phyloP scores from a whole-genome alignment of 257 asterid genomes.

The Echium plantagineum region DNA sequence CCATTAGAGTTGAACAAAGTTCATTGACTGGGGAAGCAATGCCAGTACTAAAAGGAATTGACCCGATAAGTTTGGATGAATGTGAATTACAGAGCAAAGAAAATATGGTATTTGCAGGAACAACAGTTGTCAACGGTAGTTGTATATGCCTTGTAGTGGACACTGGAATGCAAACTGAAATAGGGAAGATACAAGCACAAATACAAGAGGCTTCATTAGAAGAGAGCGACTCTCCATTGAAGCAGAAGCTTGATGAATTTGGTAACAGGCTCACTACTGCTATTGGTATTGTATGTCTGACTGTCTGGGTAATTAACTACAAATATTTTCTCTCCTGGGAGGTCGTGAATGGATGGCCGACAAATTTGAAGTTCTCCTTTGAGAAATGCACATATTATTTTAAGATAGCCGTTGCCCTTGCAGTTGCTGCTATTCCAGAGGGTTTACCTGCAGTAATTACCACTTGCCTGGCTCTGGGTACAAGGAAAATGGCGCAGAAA shows the following conservation, averaged over 20 bases:
- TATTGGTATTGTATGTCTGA: constrained; percentile 46
- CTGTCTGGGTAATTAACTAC: constrained; percentile 54
- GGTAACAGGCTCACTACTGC: constrained; percentile 51
- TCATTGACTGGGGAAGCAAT: constrained; percentile 58
- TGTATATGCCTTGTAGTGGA: constrained; percentile 40
- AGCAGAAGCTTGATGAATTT: constrained; percentile 61
- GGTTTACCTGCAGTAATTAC: constrained; percentile 74
- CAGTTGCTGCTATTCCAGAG: constrained; percentile 80
- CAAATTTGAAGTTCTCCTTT: constrained; percentile 43
- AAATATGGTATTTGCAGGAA: constrained; percentile 68
- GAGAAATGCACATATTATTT: constrained; percentile 64
- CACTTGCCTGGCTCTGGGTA: constrained; percentile 60
- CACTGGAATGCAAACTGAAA: constrained; percentile 58
- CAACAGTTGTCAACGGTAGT: constrained; percentile 54
- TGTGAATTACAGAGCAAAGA: constrained; percentile 59
- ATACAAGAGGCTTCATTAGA: constrained; percentile 60
- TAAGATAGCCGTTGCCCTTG: constrained; percentile 62
- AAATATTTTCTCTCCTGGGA: constrained; percentile 57
- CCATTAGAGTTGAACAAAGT: constrained; percentile 59
- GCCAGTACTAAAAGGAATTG: constrained; percentile 42
- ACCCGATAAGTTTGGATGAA: constrained; percentile 30
- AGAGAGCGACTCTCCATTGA: constrained; percentile 51
- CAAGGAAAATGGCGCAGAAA: constrained; percentile 55
- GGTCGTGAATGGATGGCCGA: constrained; percentile 42
- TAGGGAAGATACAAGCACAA: constrained; percentile 50